Evolutionary conservation across 192 early-diverging fungal genomes (phyloP).

Genomic region (Entrophospora sp.): DNA sequence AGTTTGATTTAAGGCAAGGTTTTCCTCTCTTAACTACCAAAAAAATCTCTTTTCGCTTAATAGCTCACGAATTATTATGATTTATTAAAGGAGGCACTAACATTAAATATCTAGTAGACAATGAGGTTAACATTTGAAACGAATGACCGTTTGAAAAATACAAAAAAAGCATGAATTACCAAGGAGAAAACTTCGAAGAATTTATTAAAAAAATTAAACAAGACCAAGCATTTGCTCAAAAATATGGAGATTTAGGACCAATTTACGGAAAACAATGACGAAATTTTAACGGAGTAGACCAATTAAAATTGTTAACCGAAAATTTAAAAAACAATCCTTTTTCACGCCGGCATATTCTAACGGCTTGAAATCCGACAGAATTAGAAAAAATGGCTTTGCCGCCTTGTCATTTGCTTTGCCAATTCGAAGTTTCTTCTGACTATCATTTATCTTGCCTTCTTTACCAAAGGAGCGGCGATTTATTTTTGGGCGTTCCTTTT

Average conservation of each 20-base stretch:
- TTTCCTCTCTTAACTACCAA: neutral
- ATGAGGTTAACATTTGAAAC: conserved; percentile 8
- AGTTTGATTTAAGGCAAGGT: neutral
- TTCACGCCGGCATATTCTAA: conserved; percentile 11
- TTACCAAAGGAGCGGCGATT: too few species aligned
- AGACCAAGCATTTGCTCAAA: neutral
- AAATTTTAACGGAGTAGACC: conserved; percentile 4
- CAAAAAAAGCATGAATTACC: neutral
- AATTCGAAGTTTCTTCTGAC: too few species aligned
- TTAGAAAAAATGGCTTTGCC: too few species aligned
- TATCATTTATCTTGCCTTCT: too few species aligned
- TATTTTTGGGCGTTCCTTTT: too few species aligned
- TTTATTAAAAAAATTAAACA: neutral
- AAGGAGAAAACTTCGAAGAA: neutral
- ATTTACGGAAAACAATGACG: conserved; percentile 11
- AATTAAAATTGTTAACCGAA: neutral
- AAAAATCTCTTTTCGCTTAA: neutral
- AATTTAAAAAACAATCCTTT: conserved; percentile 14
- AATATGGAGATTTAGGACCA: conserved; percentile 1
- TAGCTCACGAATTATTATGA: neutral
- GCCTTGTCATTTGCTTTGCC: too few species aligned
- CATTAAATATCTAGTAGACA: conserved; percentile 9
- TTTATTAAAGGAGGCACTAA: neutral
- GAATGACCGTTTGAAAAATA: neutral
- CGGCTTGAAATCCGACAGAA: too few species aligned